Evolutionary conservation across 495 filamentous ascomycete species (phyloP), one percentile per base, ranked within the genome.

Genomic region (Xylaria cubensis): DNA sequence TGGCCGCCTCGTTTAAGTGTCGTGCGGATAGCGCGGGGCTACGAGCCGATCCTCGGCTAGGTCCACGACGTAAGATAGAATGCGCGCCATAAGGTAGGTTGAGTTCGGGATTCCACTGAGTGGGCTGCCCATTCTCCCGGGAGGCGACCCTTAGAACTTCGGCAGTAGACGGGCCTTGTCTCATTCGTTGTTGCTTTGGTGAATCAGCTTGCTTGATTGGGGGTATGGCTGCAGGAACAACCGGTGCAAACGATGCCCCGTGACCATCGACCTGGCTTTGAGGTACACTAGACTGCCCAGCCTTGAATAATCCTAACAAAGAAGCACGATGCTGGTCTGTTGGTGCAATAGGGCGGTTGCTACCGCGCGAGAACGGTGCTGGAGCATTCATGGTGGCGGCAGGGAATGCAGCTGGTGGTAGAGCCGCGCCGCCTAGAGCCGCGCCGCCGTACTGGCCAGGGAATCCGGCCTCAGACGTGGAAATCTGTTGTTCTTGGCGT

Each of bases 281-380:
- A 12, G 79, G 64, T 41, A 72, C 24, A 51, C 58, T 69, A 42
- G 75, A 55, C 10, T 70, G 73, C 2, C 76, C 71, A 51, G 79
- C 82, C 72, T 86, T 88, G 77, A 88, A 87, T 70, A 88, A 82
- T 65, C 82, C 82, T 32, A 88, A 76, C 53, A 88, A 74, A 2
- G 80, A 76, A 12, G 79, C 81, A 41, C 82, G 80, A 67, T 88
- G 86, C 36, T 80, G 75, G 26, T 87, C 86, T 15, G 81, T 80
- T 10, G 81, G 77, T 6, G 79, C 79, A 7, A 56, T 61, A 19
- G 78, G 76, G 10, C 66, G 74, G 39, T 32, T 46, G 41, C 50
- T 62, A 32, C 72, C 71, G 17, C 58, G 56, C n/a, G 74, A 62
- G 48, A 71, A 58, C 0, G 59, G 29, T 3, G 69, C 66, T 36